Evolutionary conservation across 805 yeast species (phyloP).

Genomic region (Teunomyces pallodes): DNA sequence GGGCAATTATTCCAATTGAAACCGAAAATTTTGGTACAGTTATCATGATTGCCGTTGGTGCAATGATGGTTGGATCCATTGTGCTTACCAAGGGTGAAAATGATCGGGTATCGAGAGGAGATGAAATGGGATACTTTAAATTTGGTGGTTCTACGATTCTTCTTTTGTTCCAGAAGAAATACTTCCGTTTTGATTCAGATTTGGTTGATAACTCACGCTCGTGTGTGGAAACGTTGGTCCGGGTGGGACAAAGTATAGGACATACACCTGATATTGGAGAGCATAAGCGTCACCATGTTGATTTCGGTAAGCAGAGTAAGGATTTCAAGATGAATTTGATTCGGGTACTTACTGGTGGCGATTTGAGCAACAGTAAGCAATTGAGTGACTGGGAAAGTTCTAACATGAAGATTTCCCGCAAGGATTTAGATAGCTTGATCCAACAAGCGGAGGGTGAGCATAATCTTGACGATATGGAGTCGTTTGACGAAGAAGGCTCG

Average conservation of each 20-base stretch:
- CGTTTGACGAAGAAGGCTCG: conserved; percentile 10
- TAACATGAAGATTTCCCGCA: conserved; percentile 22
- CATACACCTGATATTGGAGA: conserved; percentile 56
- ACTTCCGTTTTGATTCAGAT: conserved; percentile 69
- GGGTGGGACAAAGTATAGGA: conserved; percentile 92
- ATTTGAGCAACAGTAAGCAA: conserved; percentile 27
- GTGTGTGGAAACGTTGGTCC: conserved; percentile 75
- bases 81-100: conserved; percentile 66
- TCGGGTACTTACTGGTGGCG: conserved; percentile 59
- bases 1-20: conserved; percentile 74
- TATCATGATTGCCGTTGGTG: conserved; percentile 82
- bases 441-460: conserved; percentile 9
- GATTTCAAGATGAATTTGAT: conserved; percentile 50
- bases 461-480: conserved; percentile 11
- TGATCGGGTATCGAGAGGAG: conserved; percentile 59
- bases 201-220: conserved; percentile 62
- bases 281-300: conserved; percentile 44
- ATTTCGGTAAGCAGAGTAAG: conserved; percentile 46
- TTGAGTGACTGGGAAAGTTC: conserved; percentile 39
- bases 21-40: conserved; percentile 77
- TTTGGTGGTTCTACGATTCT: conserved; percentile 94
- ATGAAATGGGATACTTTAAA: conserved; percentile 90
- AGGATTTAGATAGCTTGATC: conserved; percentile 20
- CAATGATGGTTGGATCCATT: conserved; percentile 98
- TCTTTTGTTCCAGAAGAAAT: conserved; percentile 53